phyloP scores from a whole-genome alignment of 164 flowering plant species.

The Paratinospora sagittata region DNA sequence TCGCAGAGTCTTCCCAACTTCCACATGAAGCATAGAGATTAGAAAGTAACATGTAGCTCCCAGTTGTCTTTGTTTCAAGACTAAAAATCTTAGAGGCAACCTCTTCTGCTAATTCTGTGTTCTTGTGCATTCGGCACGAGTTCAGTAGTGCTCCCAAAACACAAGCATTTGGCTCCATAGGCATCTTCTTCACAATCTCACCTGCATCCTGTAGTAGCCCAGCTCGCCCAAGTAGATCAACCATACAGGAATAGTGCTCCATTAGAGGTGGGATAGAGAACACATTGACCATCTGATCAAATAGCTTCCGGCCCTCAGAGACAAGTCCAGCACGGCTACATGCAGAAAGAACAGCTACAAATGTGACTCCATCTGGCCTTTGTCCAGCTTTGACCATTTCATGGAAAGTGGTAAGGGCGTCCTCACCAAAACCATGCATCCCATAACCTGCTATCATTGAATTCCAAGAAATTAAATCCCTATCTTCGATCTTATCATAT shows the following conservation, averaged over 20 bases:
- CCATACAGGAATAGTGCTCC: slow-evolving; percentile 86
- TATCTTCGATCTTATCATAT: slow-evolving; percentile 35
- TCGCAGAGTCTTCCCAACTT: slow-evolving; percentile 76
- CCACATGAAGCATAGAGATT: slow-evolving; percentile 58
- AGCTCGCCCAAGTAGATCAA: slow-evolving; percentile 80
- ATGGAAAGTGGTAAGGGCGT: slow-evolving; percentile 39
- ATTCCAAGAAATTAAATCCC: slow-evolving; percentile 73
- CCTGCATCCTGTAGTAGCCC: slow-evolving; percentile 63
- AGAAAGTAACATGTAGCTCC: slow-evolving; percentile 69
- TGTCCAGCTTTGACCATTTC: slow-evolving; percentile 42
- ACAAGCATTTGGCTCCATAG: slow-evolving; percentile 57
- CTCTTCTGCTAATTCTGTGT: slow-evolving; percentile 44
- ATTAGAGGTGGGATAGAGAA: slow-evolving; percentile 41
- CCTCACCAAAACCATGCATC: slow-evolving; percentile 59
- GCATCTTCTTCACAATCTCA: slow-evolving; percentile 51
- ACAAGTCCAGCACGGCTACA: slow-evolving; percentile 84
- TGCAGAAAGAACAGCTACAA: slow-evolving; percentile 70
- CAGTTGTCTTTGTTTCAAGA: slow-evolving; percentile 31
- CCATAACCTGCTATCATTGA: slow-evolving; percentile 72
- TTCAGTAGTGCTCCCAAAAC: slow-evolving; percentile 73
- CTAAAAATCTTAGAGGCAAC: slow-evolving; percentile 34
- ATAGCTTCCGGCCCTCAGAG: slow-evolving; percentile 42
- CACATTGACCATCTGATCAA: slow-evolving; percentile 39
- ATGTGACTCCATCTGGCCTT: slow-evolving; percentile 59
- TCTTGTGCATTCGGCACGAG: slow-evolving; percentile 57